phyloP scores from a whole-genome alignment of 2,329 filamentous ascomycete genomes.

The Aspergillus neotritici region DNA sequence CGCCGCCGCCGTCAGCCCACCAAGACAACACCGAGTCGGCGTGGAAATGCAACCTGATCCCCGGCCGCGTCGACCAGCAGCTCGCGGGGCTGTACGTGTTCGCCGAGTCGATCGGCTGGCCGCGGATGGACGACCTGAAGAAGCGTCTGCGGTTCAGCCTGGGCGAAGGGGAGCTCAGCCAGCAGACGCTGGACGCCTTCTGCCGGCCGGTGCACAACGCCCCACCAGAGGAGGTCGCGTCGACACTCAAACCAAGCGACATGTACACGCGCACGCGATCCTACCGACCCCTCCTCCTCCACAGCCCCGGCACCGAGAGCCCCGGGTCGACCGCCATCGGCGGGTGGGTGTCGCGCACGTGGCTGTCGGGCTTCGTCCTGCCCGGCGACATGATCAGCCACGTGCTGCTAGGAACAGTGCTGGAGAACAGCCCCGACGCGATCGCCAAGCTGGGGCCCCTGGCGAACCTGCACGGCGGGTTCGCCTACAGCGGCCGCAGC shows the following conservation, averaged over 20 bases:
- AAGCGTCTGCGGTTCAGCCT: constrained; percentile 34
- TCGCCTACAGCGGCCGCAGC: constrained; percentile 45
- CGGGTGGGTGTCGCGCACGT: constrained; percentile 53
- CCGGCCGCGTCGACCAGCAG: constrained; percentile 37
- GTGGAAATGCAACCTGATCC: constrained; percentile 33
- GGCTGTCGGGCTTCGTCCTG: constrained; percentile 50
- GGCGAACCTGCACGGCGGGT: constrained; percentile 51
- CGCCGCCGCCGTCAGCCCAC: constrained; percentile 3
- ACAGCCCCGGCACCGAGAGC: constrained; percentile 9
- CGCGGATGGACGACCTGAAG: constrained; percentile 36
- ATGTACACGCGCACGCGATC: constrained; percentile 28
- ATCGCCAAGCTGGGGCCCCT: constrained; percentile 45
- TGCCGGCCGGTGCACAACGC: constrained; percentile 8
- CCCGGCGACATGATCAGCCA: constrained; percentile 51
- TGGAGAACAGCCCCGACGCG: constrained; percentile 51
- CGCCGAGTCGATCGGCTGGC: constrained; percentile 48
- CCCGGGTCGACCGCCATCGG: constrained; percentile 31
- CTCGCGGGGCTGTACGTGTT: constrained; percentile 49
- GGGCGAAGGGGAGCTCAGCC: constrained; percentile 13
- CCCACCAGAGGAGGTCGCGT: constrained; percentile 1
- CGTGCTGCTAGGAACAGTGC: constrained; percentile 50
- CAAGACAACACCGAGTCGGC: constrained; percentile 14
- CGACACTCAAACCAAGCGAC: constrained; percentile 17
- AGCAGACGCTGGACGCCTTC: constrained; percentile 10
- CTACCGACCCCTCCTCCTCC: constrained; percentile 26